Evolutionary conservation across 73 alveolate species (phyloP), one percentile per base, ranked within the genome.

Genomic region (Strombidium stylifer): DNA sequence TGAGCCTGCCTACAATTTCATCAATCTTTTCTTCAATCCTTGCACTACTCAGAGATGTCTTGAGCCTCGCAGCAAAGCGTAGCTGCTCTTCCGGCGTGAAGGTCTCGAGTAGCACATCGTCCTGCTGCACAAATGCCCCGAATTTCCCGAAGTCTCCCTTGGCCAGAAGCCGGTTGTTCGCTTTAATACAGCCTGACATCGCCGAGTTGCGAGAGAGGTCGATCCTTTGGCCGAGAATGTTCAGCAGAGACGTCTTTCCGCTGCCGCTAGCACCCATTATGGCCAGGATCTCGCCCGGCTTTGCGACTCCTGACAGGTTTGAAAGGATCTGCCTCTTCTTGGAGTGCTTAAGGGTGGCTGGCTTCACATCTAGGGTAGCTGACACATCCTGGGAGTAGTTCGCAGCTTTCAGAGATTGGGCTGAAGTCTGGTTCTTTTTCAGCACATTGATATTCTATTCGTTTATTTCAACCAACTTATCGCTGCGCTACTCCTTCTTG

Each of bases 211-310:
- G 76, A 21, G 75, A 32, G 30, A 65, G 32, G 5, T 50, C 59
- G 6, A 74, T 16, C 45, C 87, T 74, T 11, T 50, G 60, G 24
- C 69, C 69, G 31, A 78, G 69, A 11, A 62, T 69, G 42, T 78
- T 78, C 32, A 78, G 67, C 26, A 78, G 61, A 0, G 89, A 55
- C 15, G 89, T 78, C 37, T 78, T 78, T 5, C 89, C 89, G 24
- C 76, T 50, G 6, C 89, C 89, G 18, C 78, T 51, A 3, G 89
- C 72, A 0, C 89, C 89, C 79, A 78, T 78, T 1, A 78, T 78
- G 18, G 79, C 71, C 32, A 78, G n/a, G 51, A 57, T 16, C 37
- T 78, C 65, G 25, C 57, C 58, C 7, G 82, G 89, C 19, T 36
- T 41, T 1, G 77, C 89, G 25, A 15, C 52, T 1, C 89, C 89